phyloP scores from a whole-genome alignment of 1,139 yeast genomes.

The Protomyces arabidopsidicola region DNA sequence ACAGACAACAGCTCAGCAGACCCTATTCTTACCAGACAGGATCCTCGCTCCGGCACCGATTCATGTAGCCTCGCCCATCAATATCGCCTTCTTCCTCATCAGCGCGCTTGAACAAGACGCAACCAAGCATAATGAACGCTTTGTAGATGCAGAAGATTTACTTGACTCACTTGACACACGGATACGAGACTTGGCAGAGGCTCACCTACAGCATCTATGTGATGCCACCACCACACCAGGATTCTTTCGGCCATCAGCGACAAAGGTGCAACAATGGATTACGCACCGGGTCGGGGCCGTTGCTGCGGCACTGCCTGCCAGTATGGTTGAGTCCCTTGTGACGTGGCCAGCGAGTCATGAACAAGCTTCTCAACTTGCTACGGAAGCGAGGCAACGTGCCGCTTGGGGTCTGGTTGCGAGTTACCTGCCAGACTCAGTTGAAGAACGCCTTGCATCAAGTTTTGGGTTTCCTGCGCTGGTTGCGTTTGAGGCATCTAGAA shows the following conservation, averaged over 20 bases:
- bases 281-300: not conserved
- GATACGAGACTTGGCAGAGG: not conserved
- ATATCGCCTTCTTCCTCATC: conserved; percentile 9
- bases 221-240: not conserved
- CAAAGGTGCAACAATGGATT: not conserved
- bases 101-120: not conserved
- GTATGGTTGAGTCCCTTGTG: not conserved
- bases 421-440: conserved; percentile 2
- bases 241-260: not conserved
- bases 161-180: not conserved
- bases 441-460: not conserved
- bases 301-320: not conserved
- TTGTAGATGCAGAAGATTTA: conserved; percentile 9
- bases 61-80: conserved; percentile 15
- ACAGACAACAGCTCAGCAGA: not conserved
- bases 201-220: not conserved
- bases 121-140: not conserved
- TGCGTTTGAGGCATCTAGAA: not conserved
- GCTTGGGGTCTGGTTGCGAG: conserved; percentile 11
- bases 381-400: not conserved
- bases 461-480: not conserved
- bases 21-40: not conserved
- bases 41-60: conserved; percentile 13
- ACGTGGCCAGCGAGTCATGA: not conserved
- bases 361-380: not conserved